These are phyloP conservation scores for Apiotrichum laibachii DNA, from an alignment of 1,284 basidiomycete genomes.

Conservation along the genomic window DNA sequence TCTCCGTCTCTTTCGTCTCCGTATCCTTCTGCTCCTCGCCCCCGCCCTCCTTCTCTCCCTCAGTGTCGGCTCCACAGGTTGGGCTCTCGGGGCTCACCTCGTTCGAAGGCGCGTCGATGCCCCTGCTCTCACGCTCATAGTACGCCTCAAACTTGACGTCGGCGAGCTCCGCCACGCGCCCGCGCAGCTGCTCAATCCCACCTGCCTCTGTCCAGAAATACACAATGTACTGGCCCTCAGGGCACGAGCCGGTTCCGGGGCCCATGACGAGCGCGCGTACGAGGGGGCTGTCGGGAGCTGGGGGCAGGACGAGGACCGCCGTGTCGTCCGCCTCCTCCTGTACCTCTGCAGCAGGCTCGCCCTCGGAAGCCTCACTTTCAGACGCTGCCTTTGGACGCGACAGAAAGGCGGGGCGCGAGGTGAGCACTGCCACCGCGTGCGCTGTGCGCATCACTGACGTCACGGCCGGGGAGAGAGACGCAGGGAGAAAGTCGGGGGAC, in stretches of 20 bases:
- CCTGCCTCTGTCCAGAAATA: conserved; percentile 42
- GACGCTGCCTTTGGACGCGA: conserved; percentile 18
- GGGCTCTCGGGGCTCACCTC: background rate
- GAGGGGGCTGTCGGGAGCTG: conserved; percentile 58
- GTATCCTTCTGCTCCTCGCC: background rate
- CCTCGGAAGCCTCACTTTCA: conserved; percentile 13
- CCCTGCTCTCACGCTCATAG: background rate
- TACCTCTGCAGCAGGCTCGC: conserved; percentile 16
- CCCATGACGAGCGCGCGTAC: conserved; percentile 75
- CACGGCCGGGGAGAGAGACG: conserved; percentile 41
- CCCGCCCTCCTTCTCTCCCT: background rate
- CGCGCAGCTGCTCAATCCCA: background rate
- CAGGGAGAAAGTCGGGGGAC: conserved; percentile 54
- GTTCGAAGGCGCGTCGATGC: background rate
- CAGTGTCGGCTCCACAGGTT: too few relatives aligned
- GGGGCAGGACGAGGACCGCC: conserved; percentile 77
- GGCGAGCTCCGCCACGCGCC: background rate
- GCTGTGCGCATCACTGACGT: conserved; percentile 45
- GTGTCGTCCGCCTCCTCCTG: conserved; percentile 59
- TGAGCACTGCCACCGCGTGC: conserved; percentile 67
- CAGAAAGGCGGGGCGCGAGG: conserved; percentile 47
- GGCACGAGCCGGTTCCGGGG: conserved; percentile 78
- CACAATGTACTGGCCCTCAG: conserved; percentile 71
- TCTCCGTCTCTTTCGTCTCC: background rate
- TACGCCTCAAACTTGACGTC: conserved; percentile 9